These are phyloP conservation scores for Fusarium solani-melongenae DNA, from an alignment of 2,329 filamentous ascomycete species.

Conservation along the genomic window DNA sequence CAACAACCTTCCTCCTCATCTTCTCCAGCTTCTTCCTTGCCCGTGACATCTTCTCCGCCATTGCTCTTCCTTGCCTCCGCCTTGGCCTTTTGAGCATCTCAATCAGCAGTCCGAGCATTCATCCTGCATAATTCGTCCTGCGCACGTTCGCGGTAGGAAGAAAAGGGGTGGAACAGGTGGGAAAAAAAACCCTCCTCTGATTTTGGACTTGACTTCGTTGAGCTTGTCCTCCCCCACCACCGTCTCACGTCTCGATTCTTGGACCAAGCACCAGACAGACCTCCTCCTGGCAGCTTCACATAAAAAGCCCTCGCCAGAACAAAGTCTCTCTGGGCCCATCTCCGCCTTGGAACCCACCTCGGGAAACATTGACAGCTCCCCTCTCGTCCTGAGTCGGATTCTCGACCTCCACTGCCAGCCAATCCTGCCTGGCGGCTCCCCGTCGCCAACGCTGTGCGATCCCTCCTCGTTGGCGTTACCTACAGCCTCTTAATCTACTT, in stretches of 20 bases:
- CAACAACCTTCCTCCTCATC: constrained; percentile 45
- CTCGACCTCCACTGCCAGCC: constrained; percentile 11
- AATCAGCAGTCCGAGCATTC: not conserved
- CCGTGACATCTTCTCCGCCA: constrained; percentile 31
- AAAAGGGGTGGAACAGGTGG: constrained; percentile 1
- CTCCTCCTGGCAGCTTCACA: not conserved
- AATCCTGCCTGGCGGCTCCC: constrained; percentile 10
- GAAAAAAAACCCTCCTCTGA: constrained; percentile 34
- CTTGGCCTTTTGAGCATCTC: not conserved
- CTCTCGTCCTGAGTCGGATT: constrained; percentile 3
- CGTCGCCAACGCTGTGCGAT: constrained; percentile 13
- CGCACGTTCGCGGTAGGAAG: constrained; percentile 1
- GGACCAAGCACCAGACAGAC: constrained; percentile 8
- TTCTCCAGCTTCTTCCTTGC: constrained; percentile 34
- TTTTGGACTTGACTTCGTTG: constrained; percentile 26
- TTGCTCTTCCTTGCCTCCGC: constrained; percentile 12
- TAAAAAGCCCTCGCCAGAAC: not conserved
- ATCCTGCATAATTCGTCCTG: not conserved
- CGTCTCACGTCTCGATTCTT: constrained; percentile 14
- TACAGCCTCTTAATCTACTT: constrained; percentile 16
- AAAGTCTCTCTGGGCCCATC: not conserved
- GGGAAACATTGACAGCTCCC: constrained; percentile 5
- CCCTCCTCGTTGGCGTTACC: constrained; percentile 3
- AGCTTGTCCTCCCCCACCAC: constrained; percentile 27
- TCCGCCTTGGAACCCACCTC: not conserved